Percentiles rank a stretch among this genome's conserved stretches.
Conservation (phyloP, 306 rosid genomes). For the Geum urbanum region DNA sequence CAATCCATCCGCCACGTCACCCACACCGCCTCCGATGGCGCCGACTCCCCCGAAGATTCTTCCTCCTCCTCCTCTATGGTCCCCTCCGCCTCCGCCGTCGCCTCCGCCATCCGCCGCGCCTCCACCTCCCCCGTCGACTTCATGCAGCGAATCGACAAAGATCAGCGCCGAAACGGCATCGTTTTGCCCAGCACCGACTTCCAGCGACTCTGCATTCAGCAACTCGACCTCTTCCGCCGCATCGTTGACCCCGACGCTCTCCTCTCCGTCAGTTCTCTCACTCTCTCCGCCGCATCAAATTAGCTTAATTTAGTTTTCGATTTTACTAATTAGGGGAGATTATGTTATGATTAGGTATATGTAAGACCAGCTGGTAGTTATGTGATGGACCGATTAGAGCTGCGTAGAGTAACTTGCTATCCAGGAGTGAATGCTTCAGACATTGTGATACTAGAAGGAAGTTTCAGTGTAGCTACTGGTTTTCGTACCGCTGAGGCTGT, state of each 20-base stretch:
- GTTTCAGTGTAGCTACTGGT: conserved; percentile 65
- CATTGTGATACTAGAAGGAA: conserved; percentile 69
- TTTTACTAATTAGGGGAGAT: background rate
- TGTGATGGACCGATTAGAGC: conserved; percentile 94
- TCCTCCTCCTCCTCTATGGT: conserved; percentile 29
- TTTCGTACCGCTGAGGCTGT: conserved; percentile 70
- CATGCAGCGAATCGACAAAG: conserved; percentile 51
- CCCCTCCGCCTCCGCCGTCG: conserved; percentile 72
- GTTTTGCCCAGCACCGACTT: conserved; percentile 79
- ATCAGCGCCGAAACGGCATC: conserved; percentile 36
- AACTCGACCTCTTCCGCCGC: conserved; percentile 75
- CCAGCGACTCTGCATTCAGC: conserved; percentile 63
- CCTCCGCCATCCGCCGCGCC: conserved; percentile 64
- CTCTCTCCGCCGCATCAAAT: too few species aligned
- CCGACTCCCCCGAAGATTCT: background rate
- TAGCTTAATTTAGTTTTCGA: background rate
- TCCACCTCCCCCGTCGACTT: conserved; percentile 83
- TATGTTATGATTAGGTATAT: conserved; percentile 49
- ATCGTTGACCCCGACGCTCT: conserved; percentile 57
- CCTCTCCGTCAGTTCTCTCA: conserved; percentile 56
- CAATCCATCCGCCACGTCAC: conserved; percentile 37
- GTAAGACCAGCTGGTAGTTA: conserved; percentile 98
- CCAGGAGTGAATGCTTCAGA: conserved; percentile 51
- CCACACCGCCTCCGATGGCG: conserved; percentile 30
- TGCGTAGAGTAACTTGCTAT: conserved; percentile 62